Evolutionary conservation across 139 green algal genomes (phyloP).

Genomic region (Zygnema cylindricum): DNA sequence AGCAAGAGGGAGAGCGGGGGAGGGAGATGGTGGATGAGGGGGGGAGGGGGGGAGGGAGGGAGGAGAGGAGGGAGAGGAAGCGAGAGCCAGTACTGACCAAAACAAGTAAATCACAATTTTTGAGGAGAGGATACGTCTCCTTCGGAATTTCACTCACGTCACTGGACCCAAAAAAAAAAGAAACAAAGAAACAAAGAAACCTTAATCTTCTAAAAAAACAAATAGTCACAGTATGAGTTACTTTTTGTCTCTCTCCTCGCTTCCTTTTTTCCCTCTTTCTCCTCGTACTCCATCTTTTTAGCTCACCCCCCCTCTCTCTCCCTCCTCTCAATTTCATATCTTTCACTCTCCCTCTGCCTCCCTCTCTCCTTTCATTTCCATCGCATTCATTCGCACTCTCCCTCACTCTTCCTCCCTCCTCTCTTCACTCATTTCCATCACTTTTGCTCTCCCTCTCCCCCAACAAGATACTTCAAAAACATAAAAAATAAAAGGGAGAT

Average conservation of each 20-base stretch:
- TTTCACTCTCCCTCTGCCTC: too few relatives aligned
- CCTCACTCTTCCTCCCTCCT: too few relatives aligned
- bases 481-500: not conserved
- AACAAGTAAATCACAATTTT: slow-evolving; percentile 51
- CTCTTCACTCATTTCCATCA: too few relatives aligned
- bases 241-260: too few relatives aligned
- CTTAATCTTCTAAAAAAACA: not conserved
- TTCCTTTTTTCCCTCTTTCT: too few relatives aligned
- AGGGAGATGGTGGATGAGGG: too few relatives aligned
- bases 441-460: too few relatives aligned
- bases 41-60: not conserved
- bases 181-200: not conserved
- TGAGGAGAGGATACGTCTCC: slow-evolving; percentile 47
- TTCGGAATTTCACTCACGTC: slow-evolving; percentile 58
- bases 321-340: too few relatives aligned
- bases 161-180: slow-evolving; percentile 22
- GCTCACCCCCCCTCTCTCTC: too few relatives aligned
- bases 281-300: too few relatives aligned
- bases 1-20: slow-evolving; percentile 6
- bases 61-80: not conserved
- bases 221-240: not conserved
- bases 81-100: slow-evolving; percentile 42
- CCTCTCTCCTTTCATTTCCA: not conserved
- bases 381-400: too few relatives aligned
- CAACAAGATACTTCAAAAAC: not conserved